Evolutionary conservation across 768 basidiomycete species (phyloP).

Genomic region (Suillus alpinus): DNA sequence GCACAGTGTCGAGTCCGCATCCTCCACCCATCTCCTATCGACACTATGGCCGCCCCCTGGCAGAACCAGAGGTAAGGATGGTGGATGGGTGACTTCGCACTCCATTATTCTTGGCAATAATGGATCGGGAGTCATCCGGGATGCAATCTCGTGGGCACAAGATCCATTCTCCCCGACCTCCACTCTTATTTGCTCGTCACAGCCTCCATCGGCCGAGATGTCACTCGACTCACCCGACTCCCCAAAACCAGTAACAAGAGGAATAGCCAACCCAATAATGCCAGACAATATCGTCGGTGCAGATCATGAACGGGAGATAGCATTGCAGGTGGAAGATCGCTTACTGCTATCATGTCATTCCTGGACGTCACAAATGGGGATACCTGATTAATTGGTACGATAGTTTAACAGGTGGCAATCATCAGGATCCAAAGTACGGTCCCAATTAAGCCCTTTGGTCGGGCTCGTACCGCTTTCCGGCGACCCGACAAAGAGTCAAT

Average conservation of each 20-base stretch:
- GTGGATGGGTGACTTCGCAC: neutral
- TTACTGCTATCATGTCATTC: neutral
- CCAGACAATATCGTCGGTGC: neutral
- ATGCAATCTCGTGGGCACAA: neutral
- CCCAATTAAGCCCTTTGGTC: neutral
- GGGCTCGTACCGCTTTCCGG: too few relatives aligned
- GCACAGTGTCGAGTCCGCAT: neutral
- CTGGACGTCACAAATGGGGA: too few relatives aligned
- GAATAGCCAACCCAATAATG: neutral
- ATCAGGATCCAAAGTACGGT: too few relatives aligned
- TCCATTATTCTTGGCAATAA: neutral
- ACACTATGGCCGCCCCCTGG: neutral
- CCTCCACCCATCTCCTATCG: neutral
- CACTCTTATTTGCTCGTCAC: neutral
- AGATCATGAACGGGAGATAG: neutral
- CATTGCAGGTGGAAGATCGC: neutral
- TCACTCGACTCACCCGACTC: too few relatives aligned
- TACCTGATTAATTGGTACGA: neutral
- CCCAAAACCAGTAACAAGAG: neutral
- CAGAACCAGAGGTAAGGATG: neutral
- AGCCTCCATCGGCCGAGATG: neutral
- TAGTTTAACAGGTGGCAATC: too few relatives aligned
- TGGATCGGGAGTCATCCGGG: neutral
- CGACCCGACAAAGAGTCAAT: too few relatives aligned
- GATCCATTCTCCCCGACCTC: neutral